Base-by-base conservation (phyloP, 768 basidiomycete species). In the Boletus rubroflammeus region DNA sequence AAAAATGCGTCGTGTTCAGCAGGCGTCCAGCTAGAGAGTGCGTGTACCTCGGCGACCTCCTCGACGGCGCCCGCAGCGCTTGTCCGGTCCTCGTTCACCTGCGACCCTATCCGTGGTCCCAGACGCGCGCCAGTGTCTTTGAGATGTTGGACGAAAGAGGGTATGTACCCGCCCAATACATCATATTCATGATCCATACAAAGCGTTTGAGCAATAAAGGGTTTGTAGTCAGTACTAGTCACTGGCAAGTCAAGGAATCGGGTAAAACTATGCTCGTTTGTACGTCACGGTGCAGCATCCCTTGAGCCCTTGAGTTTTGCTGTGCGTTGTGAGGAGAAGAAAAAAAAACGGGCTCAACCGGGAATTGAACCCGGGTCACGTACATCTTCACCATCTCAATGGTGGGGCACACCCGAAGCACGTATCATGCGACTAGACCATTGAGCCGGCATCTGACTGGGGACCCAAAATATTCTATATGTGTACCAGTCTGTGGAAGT, bases 1-100 rank as follows among this genome's bases (percentile, higher is more conserved):
- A 92, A 93, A 71, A 93, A 90, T 0, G 64, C 58, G 26, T 82
- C 75, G 56, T 88, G 86, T 63, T 94, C 92, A n/a, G 71, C 59
- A 1, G 76, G 66, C 4, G 85, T 82, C 91, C 91, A 93, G 54
- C 72, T 5, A 7, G 63, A 35, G 35, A 9, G 19, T 0, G 47
- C 9, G 6, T 21, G 29, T n/a, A 42, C 23, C 28, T 50, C 52
- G 29, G 19, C 10, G 17, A 0, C 15, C 4, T 29, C 50, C 11
- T 41, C 39, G n/a, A 10, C 46, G 7, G 34, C 21, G 23, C 10
- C 49, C 15, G 8, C 41, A 14, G 29, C 35, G 5, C 5, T 23
- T 26, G 10, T 13, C 28, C 1, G 50, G 32, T 13, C 43, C 14
- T 51, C 56, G 41, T 28, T 31, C 21, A 7, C 32, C 28, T 44